Conservation (phyloP, 768 basidiomycete genomes). For the Termitomyces sp. region DNA sequence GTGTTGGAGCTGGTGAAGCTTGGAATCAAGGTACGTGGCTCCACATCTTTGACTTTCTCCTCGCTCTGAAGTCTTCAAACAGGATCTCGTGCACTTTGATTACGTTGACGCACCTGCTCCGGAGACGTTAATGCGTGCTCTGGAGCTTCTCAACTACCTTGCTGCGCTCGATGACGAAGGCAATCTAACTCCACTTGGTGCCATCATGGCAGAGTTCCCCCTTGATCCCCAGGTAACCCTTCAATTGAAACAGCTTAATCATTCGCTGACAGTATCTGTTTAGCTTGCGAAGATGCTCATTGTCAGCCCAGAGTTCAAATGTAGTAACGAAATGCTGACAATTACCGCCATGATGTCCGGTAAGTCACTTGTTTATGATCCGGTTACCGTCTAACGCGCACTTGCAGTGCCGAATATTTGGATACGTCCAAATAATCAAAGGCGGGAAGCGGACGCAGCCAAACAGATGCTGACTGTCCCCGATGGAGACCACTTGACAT, state of each 20-base stretch:
- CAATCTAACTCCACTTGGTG: constrained; percentile 80
- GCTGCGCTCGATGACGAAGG: constrained; percentile 94
- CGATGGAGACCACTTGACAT: constrained; percentile 93
- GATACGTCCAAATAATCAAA: constrained; percentile 83
- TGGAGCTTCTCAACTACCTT: constrained; percentile 91
- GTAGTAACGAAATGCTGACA: constrained; percentile 93
- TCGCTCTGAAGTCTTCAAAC: neutral
- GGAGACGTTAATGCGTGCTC: constrained; percentile 94
- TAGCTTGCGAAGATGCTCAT: constrained; percentile 93
- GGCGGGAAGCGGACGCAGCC: constrained; percentile 90
- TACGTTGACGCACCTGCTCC: constrained; percentile 94
- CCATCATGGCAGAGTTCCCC: constrained; percentile 97
- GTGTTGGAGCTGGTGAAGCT: constrained; percentile 93
- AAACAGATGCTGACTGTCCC: constrained; percentile 88
- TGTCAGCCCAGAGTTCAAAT: constrained; percentile 90
- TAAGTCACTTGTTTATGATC: constrained; percentile 27
- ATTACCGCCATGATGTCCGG: constrained; percentile 97
- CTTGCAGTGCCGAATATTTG: constrained; percentile 86
- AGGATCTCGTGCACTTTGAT: constrained; percentile 86
- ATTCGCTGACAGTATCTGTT: neutral
- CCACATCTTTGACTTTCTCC: neutral
- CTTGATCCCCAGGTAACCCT: constrained; percentile 89
- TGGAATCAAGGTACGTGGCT: constrained; percentile 68
- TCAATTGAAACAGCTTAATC: neutral
- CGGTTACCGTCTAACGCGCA: neutral